A percentile compares a stretch with the other conserved stretches of the same genome.
phyloP scores from a whole-genome alignment of 2,329 filamentous ascomycete species.

The Pestalotiopsis sp. region DNA sequence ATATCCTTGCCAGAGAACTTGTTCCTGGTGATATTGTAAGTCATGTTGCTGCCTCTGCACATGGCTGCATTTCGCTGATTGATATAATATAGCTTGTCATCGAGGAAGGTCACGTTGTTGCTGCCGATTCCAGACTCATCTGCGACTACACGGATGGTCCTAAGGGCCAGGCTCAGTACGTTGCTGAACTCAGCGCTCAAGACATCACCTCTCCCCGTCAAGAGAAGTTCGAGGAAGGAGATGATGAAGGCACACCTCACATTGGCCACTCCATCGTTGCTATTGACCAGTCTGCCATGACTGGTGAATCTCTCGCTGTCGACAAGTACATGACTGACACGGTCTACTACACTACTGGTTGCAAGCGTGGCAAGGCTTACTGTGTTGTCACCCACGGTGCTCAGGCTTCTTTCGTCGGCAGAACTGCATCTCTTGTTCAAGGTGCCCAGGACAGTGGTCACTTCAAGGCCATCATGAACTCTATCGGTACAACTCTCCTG shows the following conservation, averaged over 20 bases:
- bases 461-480: conserved; percentile 81
- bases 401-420: conserved; percentile 71
- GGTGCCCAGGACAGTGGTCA: conserved; percentile 72
- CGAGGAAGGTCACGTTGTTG: conserved; percentile 69
- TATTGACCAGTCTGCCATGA: conserved; percentile 74
- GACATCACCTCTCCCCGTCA: conserved; percentile 50
- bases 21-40: conserved; percentile 72
- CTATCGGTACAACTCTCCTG: conserved; percentile 69
- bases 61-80: background rate
- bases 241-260: conserved; percentile 57
- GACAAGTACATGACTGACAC: conserved; percentile 73
- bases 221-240: conserved; percentile 62
- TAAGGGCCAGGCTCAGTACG: conserved; percentile 67
- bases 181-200: conserved; percentile 64
- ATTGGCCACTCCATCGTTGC: conserved; percentile 67
- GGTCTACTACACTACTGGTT: conserved; percentile 74
- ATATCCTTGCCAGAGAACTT: conserved; percentile 70
- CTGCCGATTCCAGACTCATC: conserved; percentile 69
- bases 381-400: conserved; percentile 64
- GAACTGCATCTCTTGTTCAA: conserved; percentile 69
- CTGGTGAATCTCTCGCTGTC: conserved; percentile 72
- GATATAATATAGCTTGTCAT: conserved; percentile 57
- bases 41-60: conserved; percentile 14
- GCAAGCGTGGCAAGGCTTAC: conserved; percentile 75
- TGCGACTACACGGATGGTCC: conserved; percentile 66